Base-by-base conservation (phyloP, 1,284 basidiomycete species). In the Ceratobasidium sp. region DNA sequence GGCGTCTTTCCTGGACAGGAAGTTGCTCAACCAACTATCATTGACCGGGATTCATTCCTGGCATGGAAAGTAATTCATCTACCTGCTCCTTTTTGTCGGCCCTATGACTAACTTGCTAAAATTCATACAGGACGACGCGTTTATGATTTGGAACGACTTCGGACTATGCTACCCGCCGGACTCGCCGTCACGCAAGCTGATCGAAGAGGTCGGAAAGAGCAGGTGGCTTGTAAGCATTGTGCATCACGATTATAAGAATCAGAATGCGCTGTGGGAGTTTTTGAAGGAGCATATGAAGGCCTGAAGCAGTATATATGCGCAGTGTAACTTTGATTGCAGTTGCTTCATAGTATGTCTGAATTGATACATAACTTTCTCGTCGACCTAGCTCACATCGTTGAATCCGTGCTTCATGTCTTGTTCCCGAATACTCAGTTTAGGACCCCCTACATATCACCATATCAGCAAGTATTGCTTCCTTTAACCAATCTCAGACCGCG, bases 1-100 rank as follows among this genome's bases (percentile, higher is more conserved):
- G 98, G 97, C 80, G 96, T 98, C 6, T 99, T 99, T 89, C 97
- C 98, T 23, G 95, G 95, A 54, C 97, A 98, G 84, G 98, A 99
- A 87, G 96, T 99, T 81, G 88, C 98, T 65, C 98, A 99, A 83
- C 97, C 97, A 35, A 99, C 98, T 26, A 97, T 99, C 79, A 98
- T 99, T 42, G 98, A 99, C 83, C 93, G 94, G 37, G 91, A 96
- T 79, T 97, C 95, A 82, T 98, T 98, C 88, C 93, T 97, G 89
- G 96, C 96, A 10, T 98, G 96, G 96, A 98, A 97, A 90, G 94
- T 92, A 74, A 35, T 47, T 51, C 4, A 15, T 33, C 20, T 35
- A 1, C 3, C 2, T 35, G 15, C 20, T 23, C 6, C 58, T 23
- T 6, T 6, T 6, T 33, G 26, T n/a, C n/a, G n/a, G n/a, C n/a